Evolutionary conservation across 2,329 filamentous ascomycete genomes (phyloP), one percentile per base, ranked within the genome.

Genomic region (Stagonosporopsis rhizophila): DNA sequence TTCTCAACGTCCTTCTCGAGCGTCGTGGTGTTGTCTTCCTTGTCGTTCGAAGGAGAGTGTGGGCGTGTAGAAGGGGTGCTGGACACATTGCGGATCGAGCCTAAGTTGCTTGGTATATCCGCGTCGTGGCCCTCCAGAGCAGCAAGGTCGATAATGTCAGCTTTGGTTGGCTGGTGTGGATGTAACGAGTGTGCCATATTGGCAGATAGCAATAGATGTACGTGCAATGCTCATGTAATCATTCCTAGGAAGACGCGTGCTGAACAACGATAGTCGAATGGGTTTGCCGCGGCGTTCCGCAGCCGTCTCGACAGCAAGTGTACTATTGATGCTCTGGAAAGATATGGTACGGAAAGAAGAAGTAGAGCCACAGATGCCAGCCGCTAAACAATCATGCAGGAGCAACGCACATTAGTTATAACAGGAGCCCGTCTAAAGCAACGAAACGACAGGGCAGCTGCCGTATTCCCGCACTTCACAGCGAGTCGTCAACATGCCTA

Each of bases 111-210:
- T 25, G 72, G 72, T 27, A 77, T 76, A 50, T 78, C 75, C 44
- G 75, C 74, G 64, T 78, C 75, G 42, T 78, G 75, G 9, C 72
- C 72, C 63, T 78, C 76, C 15, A 70, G 64, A 30, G 58, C 68
- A 12, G 77, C 73, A 14, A 74, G 63, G 8, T 73, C 67, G 38
- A 75, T 69, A 17, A 76, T 71, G 42, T 76, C 73, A 52, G 66
- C 70, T 38, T 66, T 60, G 6, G 69, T 69, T 1, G 70, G 67
- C 19, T 67, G 62, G n/a, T 37, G 27, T 8, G 41, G n/a, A 19
- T 38, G 47, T 14, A 52, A 17, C 6, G 44, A 34, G 32, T 52
- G 38, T 39, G 37, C 12, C 53, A 52, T 56, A 3, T 14, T 47
- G 32, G 42, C 32, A 37, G 14, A 23, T 22, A 39, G 39, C 2